These are phyloP conservation scores for Alternaria sp. DNA, from an alignment of 2,329 filamentous ascomycete species.

Conservation along the genomic window DNA sequence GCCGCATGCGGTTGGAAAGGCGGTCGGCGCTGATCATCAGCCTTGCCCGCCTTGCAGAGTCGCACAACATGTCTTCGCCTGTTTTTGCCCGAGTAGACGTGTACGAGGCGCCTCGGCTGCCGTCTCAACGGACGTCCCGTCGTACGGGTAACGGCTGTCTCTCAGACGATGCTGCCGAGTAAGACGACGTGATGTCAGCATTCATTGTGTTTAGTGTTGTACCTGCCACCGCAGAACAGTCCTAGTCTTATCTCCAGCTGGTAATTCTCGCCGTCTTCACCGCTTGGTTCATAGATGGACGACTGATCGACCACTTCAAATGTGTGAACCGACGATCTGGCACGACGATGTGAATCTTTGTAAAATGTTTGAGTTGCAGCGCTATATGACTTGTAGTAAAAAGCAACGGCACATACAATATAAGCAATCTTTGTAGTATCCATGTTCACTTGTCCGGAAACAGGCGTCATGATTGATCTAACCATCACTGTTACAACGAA, in stretches of 20 bases:
- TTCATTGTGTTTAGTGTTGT: background rate
- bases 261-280: background rate
- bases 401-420: background rate
- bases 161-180: background rate
- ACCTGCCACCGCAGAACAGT: background rate
- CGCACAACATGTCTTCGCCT: background rate
- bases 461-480: background rate
- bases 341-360: background rate
- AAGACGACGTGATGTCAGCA: background rate
- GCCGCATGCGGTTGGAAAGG: background rate
- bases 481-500: background rate
- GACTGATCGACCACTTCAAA: too few species aligned
- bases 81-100: background rate
- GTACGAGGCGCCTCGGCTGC: background rate
- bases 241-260: background rate
- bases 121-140: background rate
- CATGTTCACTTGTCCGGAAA: too few species aligned
- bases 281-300: too few species aligned
- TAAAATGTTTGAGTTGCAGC: background rate
- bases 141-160: background rate
- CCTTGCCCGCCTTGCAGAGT: background rate
- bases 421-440: background rate
- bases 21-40: background rate
- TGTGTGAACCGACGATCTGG: too few species aligned
- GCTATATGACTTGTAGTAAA: background rate